phyloP scores from a whole-genome alignment of 225 moss, liverwort and hornwort genomes.

The Marchantia polymorpha region DNA sequence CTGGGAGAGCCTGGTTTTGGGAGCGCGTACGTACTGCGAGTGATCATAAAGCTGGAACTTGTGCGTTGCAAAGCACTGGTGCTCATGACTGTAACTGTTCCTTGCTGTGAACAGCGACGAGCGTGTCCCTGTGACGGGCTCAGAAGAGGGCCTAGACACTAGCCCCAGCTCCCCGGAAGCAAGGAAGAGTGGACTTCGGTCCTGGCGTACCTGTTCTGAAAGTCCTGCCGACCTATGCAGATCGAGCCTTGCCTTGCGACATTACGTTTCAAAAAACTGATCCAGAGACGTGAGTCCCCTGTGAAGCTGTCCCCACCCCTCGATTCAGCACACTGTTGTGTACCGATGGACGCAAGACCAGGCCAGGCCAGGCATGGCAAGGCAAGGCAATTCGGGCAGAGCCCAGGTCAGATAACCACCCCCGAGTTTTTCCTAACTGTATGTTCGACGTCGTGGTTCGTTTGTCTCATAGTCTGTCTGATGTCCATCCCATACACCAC shows the following conservation, averaged over 20 bases:
- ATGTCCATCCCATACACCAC: not conserved
- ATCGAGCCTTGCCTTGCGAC: not conserved
- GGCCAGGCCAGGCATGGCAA: too few species aligned
- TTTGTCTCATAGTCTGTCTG: not conserved
- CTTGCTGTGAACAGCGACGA: not conserved
- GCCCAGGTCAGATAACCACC: not conserved
- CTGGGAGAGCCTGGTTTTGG: not conserved
- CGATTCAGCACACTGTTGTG: not conserved
- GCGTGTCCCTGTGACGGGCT: conserved; percentile 3
- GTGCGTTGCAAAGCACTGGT: conserved; percentile 5
- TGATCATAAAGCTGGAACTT: conserved; percentile 4
- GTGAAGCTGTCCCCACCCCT: conserved; percentile 6
- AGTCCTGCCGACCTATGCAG: not conserved
- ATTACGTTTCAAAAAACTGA: not conserved
- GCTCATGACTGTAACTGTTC: conserved; percentile 1
- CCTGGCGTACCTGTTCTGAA: not conserved
- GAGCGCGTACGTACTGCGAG: conserved; percentile 1
- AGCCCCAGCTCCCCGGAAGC: not conserved
- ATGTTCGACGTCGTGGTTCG: not conserved
- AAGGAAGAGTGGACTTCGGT: conserved; percentile 7
- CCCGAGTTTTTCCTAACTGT: not conserved
- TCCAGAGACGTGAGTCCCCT: conserved; percentile 5
- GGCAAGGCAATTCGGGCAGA: not conserved
- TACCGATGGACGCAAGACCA: not conserved
- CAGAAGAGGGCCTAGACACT: not conserved